Evolutionary conservation across 371 early-diverging fungal genomes (phyloP).

Genomic region (Mortierella sp.): DNA sequence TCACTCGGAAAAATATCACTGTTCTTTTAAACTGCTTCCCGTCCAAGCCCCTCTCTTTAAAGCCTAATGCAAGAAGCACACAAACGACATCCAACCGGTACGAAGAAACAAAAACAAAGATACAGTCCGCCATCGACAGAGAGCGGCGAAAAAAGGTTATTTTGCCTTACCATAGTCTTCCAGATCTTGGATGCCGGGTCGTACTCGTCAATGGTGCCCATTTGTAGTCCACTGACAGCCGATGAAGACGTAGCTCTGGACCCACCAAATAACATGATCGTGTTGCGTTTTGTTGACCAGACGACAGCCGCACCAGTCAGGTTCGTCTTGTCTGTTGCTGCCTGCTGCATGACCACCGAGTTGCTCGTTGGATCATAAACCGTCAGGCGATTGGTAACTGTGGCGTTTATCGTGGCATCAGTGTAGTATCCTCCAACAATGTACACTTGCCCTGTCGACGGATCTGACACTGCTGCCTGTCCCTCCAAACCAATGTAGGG

Average conservation of each 20-base stretch:
- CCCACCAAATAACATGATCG: constrained; percentile 40
- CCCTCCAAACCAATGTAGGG: constrained; percentile 37
- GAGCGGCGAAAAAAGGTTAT: not conserved
- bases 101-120: not conserved
- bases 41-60: not conserved
- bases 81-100: not conserved
- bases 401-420: not conserved
- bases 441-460: constrained; percentile 37
- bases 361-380: constrained; percentile 33
- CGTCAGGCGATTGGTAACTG: constrained; percentile 18
- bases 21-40: not conserved
- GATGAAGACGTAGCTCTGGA: constrained; percentile 16
- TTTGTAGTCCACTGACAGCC: constrained; percentile 10
- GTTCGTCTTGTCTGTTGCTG: constrained; percentile 17
- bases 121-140: not conserved
- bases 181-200: constrained; percentile 24
- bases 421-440: constrained; percentile 33
- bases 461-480: constrained; percentile 41
- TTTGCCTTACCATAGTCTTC: constrained; percentile 34
- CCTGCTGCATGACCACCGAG: constrained; percentile 15
- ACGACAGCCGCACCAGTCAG: constrained; percentile 28
- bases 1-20: not conserved
- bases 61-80: not conserved
- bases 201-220: constrained; percentile 24
- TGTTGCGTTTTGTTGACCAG: constrained; percentile 25